Evolutionary conservation across 768 basidiomycete species (phyloP), one percentile per base, ranked within the genome.

Genomic region (Nidularia pulvinata): DNA sequence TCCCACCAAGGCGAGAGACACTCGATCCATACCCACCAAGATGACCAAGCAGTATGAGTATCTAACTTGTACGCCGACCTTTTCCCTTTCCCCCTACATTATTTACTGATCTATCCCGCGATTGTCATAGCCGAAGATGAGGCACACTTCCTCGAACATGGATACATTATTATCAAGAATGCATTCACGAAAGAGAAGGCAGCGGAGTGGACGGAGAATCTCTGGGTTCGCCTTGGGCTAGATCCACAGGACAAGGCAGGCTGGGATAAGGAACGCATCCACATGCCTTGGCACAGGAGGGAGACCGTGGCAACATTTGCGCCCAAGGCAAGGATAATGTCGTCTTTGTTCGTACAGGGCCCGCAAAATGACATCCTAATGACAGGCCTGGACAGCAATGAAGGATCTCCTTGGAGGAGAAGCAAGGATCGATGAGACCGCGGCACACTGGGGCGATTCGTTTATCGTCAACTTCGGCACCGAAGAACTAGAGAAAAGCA

Each of bases 391-490:
- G 83, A 75, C 70, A 16, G 82, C 83, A 7, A 87, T 87, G 46
- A 74, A 76, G 53, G 84, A 85, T 54, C 69, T 86, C 16, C 70
- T 85, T 10, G 85, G 83, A 10, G 83, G 82, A 4, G 82, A 80
- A 61, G 83, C 82, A 4, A 73, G 84, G 39, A 79, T 86, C 54
- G 72, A 82, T 55, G 72, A 75, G 45, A 63, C 70, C n/a, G 69
- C 71, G 16, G 71, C 75, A 52, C 60, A 68, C 11, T 85, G 83
- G 82, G 77, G 78, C 33, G 81, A 85, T 68, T 78, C 79, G 33
- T 83, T 86, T 64, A 86, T 86, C 56, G 79, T 85, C 45, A 87
- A 86, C 60, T 67, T 87, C 16, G 84, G 84, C 19, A 75, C 69
- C 11, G 72, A 76, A 6, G 75, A 77, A 43, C 65, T 74, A 36